A percentile compares a stretch with the other conserved stretches of the same genome.
Conservation (phyloP, 106 monocot genomes). For the Amphibolis antarctica region DNA sequence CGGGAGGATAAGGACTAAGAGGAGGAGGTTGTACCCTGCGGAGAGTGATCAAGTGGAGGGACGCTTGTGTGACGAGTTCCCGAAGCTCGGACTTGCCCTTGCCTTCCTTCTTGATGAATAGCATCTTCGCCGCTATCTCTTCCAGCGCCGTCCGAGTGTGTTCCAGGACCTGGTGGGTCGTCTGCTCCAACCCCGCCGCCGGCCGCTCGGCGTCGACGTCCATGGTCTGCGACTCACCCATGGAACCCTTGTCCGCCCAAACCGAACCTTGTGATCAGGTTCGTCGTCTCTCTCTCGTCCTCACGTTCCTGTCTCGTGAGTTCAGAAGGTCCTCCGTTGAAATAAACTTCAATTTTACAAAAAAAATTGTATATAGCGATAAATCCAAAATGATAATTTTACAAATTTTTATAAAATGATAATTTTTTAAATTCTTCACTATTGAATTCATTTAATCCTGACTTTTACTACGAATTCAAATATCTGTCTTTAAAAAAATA, state of each 20-base stretch:
- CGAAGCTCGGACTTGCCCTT: conserved; percentile 79
- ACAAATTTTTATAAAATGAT: too few relatives aligned
- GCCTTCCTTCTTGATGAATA: conserved; percentile 67
- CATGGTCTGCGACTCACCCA: conserved; percentile 6
- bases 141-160: conserved; percentile 57
- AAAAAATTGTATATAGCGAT: too few relatives aligned
- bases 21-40: conserved; percentile 36
- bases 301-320: too few relatives aligned
- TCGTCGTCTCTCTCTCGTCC: too few relatives aligned
- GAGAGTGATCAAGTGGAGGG: conserved; percentile 78
- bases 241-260: neutral
- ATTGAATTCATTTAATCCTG: too few relatives aligned
- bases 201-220: conserved; percentile 17
- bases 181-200: neutral
- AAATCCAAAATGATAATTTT: too few relatives aligned
- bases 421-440: too few relatives aligned
- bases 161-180: conserved; percentile 39
- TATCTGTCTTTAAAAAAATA: too few relatives aligned
- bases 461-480: too few relatives aligned
- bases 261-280: too few relatives aligned
- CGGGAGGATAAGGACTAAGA: neutral
- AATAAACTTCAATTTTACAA: too few relatives aligned
- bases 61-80: conserved; percentile 77
- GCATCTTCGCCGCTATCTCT: conserved; percentile 70
- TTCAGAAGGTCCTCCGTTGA: too few relatives aligned